Percentiles rank a stretch among this genome's conserved stretches.
These are phyloP conservation scores for Hypoxylon sp. DNA, from an alignment of 2,329 filamentous ascomycete species.

Conservation along the genomic window DNA sequence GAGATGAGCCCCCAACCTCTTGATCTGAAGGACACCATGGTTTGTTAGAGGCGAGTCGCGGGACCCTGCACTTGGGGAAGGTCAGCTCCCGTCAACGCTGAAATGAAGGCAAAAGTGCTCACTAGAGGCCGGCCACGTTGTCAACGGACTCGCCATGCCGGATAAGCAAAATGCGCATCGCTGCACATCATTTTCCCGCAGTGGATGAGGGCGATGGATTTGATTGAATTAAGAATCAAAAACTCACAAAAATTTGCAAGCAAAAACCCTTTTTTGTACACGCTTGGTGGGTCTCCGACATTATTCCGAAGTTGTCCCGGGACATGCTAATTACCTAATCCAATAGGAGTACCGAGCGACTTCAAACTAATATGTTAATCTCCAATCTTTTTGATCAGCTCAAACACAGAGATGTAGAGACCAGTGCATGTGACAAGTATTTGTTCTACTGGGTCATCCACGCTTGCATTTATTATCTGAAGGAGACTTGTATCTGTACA, in stretches of 20 bases:
- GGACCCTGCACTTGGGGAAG: conserved; percentile 74
- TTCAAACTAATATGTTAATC: neutral
- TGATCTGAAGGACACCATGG: conserved; percentile 85
- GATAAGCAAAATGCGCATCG: conserved; percentile 76
- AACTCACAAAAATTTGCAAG: conserved; percentile 18
- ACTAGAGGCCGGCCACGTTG: conserved; percentile 85
- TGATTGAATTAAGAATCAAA: conserved; percentile 1
- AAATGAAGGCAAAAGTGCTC: conserved; percentile 50
- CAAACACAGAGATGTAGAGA: neutral
- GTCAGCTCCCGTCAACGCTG: conserved; percentile 46
- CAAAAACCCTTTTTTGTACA: conserved; percentile 9
- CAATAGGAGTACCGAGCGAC: neutral
- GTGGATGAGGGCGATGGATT: neutral
- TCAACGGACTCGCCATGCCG: conserved; percentile 93
- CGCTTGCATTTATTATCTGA: conserved; percentile 10
- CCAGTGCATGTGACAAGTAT: neutral
- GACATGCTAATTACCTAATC: neutral
- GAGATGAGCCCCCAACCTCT: conserved; percentile 76
- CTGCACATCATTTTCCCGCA: conserved; percentile 44
- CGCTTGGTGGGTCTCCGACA: neutral
- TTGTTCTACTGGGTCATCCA: conserved; percentile 4
- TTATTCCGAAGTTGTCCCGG: conserved; percentile 14
- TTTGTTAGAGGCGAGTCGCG: conserved; percentile 85
- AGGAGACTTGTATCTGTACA: conserved; percentile 12
- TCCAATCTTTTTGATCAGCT: neutral